A percentile compares a stretch with the other conserved stretches of the same genome.
These are phyloP conservation scores for Wallacemonas sp. DNA, from an alignment of 208 protist species.

Conservation along the genomic window DNA sequence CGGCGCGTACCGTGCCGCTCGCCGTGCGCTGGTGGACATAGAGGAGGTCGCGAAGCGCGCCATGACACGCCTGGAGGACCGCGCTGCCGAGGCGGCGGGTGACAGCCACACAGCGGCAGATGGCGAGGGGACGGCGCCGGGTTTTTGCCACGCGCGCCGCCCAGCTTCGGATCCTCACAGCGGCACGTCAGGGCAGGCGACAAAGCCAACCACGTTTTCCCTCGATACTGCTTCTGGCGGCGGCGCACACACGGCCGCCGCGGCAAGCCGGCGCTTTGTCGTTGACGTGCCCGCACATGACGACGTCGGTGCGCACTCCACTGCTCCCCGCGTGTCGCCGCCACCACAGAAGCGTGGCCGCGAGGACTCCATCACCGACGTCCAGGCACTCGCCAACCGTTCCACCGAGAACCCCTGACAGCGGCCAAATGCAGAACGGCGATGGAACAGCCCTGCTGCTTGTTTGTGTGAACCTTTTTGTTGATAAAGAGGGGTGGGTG, in stretches of 20 bases:
- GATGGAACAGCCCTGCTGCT: background rate
- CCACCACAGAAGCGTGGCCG: conserved; percentile 7
- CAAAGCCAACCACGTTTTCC: no score
- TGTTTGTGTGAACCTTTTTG: background rate
- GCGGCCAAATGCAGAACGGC: background rate
- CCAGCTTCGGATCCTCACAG: no score
- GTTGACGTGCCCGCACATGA: background rate
- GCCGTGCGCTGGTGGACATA: conserved; percentile 6
- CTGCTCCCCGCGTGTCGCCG: background rate
- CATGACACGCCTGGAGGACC: background rate
- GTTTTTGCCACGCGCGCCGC: no score
- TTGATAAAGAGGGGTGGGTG: no score
- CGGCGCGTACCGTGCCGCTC: background rate
- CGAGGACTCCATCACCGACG: background rate
- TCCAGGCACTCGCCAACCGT: background rate
- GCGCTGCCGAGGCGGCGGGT: background rate
- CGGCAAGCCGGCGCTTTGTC: background rate
- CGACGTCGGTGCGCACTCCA: background rate
- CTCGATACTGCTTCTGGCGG: no score
- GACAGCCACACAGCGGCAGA: background rate
- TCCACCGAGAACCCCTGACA: background rate
- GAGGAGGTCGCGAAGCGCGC: conserved; percentile 5
- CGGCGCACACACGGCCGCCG: no score
- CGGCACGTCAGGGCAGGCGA: background rate
- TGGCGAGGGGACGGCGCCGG: no score